Base-by-base conservation (phyloP, 2,329 filamentous ascomycete species). In the Aureobasidium lini region DNA sequence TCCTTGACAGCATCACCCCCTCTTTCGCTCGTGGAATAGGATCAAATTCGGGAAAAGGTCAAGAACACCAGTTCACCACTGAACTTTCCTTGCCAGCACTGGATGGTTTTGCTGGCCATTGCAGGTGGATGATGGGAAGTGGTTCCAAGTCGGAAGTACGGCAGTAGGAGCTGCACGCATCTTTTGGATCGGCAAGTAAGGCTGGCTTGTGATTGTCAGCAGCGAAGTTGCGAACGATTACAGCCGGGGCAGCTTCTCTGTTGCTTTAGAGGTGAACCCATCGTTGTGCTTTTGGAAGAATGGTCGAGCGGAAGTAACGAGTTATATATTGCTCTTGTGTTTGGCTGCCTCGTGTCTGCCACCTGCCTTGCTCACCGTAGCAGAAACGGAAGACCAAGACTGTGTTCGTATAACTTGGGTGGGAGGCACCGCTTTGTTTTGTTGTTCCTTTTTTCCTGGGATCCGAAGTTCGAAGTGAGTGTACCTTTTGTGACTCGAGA, bases 191-290 rank as follows among this genome's bases (percentile, higher is more conserved):
- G 10, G 28, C 23, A 37, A 28, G 28, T 31, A 52, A 52, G 49
- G 36, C 49, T 52, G 49, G 49, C 37, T 52, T 52, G 49, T 52
- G 49, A 52, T 52, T 40, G 49, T 52, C 49, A 39, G 37, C 37
- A 31, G 23, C 15, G 23, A 23, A 23, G 23, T 23, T 23, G 23
- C 23, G 47, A 15, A 50, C 18, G 34, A 50, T 23, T 16, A 29
- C 47, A 39, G 8, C 18, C 47, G 32, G 23, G 23, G 23, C 23
- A 23, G 23, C 23, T 2, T 23, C 23, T 23, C 23, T 23, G 23
- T 23, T 23, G 23, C 23, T 23, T 23, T 23, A 23, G 23, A 23
- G 23, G 23, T 23, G 23, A 23, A 23, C 23, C 32, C 31, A 49
- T 52, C 29, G 8, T 4, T 52, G n/a, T 23, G 34, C n/a, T 40